Percentiles rank a stretch among this genome's conserved stretches.
Evolutionary conservation across 768 basidiomycete species (phyloP).

Genomic region (Rhodocollybia butyracea): DNA sequence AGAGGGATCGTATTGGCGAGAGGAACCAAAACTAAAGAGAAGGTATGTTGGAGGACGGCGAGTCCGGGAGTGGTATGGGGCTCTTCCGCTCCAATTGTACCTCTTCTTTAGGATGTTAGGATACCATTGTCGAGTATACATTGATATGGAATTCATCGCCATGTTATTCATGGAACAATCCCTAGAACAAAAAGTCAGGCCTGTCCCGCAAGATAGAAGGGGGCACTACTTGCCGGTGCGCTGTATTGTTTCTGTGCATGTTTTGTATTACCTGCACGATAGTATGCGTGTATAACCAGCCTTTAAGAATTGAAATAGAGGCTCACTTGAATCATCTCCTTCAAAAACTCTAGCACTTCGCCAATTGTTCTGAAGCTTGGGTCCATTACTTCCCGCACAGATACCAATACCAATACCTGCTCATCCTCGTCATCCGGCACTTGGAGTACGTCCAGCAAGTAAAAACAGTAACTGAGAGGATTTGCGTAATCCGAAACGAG

Average conservation of each 20-base stretch:
- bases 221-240: slow-evolving; percentile 14
- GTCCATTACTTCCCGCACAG: slow-evolving; percentile 13
- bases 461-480: slow-evolving; percentile 26
- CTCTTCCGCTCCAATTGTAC: slow-evolving; percentile 3
- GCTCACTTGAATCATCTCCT: slow-evolving; percentile 27
- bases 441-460: slow-evolving; percentile 19
- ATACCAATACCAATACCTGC: slow-evolving; percentile 25
- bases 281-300: neutral
- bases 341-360: slow-evolving; percentile 25
- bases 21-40: slow-evolving; percentile 36
- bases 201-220: neutral
- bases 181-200: neutral
- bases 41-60: slow-evolving; percentile 30
- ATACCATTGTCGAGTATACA: neutral
- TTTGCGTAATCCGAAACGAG: slow-evolving; percentile 18
- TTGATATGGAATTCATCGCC: too few relatives aligned
- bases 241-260: slow-evolving; percentile 27
- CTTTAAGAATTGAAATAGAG: neutral
- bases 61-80: slow-evolving; percentile 22
- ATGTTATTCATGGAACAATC: neutral
- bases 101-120: neutral
- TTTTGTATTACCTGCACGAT: slow-evolving; percentile 25
- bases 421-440: slow-evolving; percentile 13
- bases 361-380: slow-evolving; percentile 25
- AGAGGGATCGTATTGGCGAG: slow-evolving; percentile 23